Percentiles rank a stretch among this genome's conserved stretches.
Conservation (phyloP, 1,139 yeast species). For the Lodderomyces theae region DNA sequence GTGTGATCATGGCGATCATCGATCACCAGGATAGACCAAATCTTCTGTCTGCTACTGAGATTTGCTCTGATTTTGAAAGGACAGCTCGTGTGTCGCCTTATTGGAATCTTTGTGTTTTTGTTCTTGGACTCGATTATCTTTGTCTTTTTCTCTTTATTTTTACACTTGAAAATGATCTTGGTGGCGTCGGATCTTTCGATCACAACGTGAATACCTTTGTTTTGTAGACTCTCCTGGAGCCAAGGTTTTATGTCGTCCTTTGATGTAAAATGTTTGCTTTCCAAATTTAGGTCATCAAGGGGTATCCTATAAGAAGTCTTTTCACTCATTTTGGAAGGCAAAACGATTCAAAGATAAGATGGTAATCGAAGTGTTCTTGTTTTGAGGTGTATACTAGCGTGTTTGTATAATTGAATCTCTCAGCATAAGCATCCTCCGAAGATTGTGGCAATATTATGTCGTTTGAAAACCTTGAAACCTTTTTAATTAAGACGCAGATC, state of each 20-base stretch:
- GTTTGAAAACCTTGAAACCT: too few species aligned
- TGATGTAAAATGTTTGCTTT: conserved; percentile 16
- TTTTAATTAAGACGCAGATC: too few species aligned
- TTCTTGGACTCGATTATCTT: conserved; percentile 17
- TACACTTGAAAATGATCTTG: conserved; percentile 70
- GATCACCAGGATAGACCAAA: conserved; percentile 62
- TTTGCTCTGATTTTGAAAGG: conserved; percentile 73
- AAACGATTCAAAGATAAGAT: not conserved
- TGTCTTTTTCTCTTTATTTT: conserved; percentile 29
- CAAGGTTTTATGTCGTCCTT: conserved; percentile 61
- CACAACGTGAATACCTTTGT: conserved; percentile 58
- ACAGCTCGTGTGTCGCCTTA: conserved; percentile 41
- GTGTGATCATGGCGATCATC: conserved; percentile 51
- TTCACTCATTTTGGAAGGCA: conserved; percentile 7
- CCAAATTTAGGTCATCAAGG: conserved; percentile 18
- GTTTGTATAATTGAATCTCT: not conserved
- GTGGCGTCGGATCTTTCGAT: conserved; percentile 68
- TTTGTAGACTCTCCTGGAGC: conserved; percentile 48
- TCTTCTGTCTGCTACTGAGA: conserved; percentile 50
- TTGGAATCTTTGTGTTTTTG: conserved; percentile 9
- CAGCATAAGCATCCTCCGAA: not conserved
- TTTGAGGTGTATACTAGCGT: too few species aligned
- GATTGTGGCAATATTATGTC: too few species aligned
- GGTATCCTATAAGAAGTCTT: conserved; percentile 10
- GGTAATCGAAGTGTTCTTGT: too few species aligned